Evolutionary conservation across 2,329 filamentous ascomycete genomes (phyloP), one percentile per base, ranked within the genome.

Genomic region (Aaosphaeria arxii): DNA sequence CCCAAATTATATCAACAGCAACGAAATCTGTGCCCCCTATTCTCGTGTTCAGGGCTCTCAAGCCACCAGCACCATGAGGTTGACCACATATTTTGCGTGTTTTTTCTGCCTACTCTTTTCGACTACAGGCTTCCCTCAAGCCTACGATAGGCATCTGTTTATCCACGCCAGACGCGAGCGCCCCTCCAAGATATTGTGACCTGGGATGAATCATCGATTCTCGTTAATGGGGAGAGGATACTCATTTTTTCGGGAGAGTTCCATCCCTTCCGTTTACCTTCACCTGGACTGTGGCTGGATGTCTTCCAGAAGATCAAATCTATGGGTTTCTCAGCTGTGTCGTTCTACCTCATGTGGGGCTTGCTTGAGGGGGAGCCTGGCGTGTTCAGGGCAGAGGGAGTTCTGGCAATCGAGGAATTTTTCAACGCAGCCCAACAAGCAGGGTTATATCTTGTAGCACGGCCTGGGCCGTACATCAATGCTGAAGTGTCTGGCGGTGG

Each of bases 241-340:
- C 82, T 89, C 62, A 76, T 91, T 33, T 90, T 86, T 65, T 85
- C 82, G 38, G 88, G 84, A 38, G 88, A 91, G 63, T 79, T 90
- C 3, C 87, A 91, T 62, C 86, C 87, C 0, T 91, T 78, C 64
- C 73, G 76, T 76, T 69, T 86, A 1, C 83, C 84, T 1, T 83
- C 86, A 1, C 77, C 82, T 3, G 73, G 74, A 42, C 73, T 87
- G 4, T 85, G 85, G 74, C 74, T 88, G 6, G 89, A 92, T 56
- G 64, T 92, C 2, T 86, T 95, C 57, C 85, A 94, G 60, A 95
- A 95, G 70, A 83, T 92, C 67, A 91, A 87, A 67, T 85, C 88
- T 0, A 71, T 91, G 1, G 89, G 89, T 0, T 91, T 90, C 71
- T 91, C 88, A 58, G 80, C 82, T 40, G 86, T 91, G 1, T 90